Percentiles rank a stretch among this genome's conserved stretches.
These are phyloP conservation scores for Aspergillus aculeatinus DNA, from an alignment of 2,329 filamentous ascomycete species.

Conservation along the genomic window DNA sequence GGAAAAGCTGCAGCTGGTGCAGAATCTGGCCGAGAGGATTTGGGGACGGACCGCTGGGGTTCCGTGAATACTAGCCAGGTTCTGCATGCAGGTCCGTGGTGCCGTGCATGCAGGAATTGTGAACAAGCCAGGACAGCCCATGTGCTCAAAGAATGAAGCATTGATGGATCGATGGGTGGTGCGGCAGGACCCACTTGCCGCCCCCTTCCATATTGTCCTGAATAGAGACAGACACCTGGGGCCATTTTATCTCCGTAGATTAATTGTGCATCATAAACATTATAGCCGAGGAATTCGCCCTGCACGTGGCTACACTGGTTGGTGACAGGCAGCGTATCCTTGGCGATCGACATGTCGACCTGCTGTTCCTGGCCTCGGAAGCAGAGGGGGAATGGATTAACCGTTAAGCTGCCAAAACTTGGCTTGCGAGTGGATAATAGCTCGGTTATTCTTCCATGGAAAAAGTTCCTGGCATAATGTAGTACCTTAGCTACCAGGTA, in stretches of 20 bases:
- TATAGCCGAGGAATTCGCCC: background rate
- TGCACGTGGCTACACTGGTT: background rate
- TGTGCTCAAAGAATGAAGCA: background rate
- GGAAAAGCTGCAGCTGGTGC: slow-evolving; percentile 67
- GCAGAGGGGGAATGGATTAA: no score
- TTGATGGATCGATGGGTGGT: background rate
- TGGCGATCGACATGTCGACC: background rate
- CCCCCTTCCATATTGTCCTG: background rate
- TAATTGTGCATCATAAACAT: background rate
- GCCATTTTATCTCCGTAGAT: background rate
- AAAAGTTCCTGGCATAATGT: background rate
- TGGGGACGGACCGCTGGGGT: background rate
- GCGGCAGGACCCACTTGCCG: background rate
- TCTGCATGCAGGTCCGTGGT: no score
- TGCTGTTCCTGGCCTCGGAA: background rate
- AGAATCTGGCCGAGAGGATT: slow-evolving; percentile 58
- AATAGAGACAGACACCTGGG: background rate
- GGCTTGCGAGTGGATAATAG: background rate
- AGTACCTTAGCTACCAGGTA: background rate
- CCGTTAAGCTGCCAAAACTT: background rate
- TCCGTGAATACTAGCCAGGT: no score
- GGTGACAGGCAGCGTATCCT: background rate
- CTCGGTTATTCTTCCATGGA: background rate
- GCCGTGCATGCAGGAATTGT: no score
- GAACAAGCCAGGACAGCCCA: background rate